A percentile compares a stretch with the other conserved stretches of the same genome.
phyloP scores from a whole-genome alignment of 1,284 basidiomycete species.

The Dichomitus squalens region DNA sequence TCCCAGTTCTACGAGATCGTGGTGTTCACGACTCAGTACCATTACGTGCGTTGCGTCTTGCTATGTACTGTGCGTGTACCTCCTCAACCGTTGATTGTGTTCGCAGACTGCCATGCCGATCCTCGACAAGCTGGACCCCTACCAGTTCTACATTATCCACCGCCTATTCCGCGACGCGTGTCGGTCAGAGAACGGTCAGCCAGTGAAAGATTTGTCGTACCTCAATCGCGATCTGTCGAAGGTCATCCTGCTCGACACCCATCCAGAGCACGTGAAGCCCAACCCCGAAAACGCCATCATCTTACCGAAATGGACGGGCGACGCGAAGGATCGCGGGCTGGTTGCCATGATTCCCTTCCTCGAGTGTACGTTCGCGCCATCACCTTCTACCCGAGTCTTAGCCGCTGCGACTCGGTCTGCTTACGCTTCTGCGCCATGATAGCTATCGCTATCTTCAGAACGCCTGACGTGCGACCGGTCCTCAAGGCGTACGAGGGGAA shows the following conservation, averaged over 20 bases:
- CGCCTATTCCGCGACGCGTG: constrained; percentile 92
- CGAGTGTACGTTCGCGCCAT: constrained; percentile 64
- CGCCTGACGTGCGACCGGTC: constrained; percentile 86
- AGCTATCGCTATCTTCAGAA: constrained; percentile 89
- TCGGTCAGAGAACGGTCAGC: constrained; percentile 70
- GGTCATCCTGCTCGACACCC: constrained; percentile 88
- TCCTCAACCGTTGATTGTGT: constrained; percentile 5
- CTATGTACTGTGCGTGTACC: not conserved
- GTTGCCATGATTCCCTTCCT: constrained; percentile 95
- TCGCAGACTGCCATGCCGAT: constrained; percentile 85
- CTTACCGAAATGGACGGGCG: constrained; percentile 88
- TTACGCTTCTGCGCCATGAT: not conserved
- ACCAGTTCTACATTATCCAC: constrained; percentile 88
- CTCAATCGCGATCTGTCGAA: constrained; percentile 93
- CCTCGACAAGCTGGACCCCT: constrained; percentile 93
- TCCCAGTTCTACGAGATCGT: constrained; percentile 99
- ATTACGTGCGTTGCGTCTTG: constrained; percentile 66
- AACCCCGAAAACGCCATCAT: constrained; percentile 93
- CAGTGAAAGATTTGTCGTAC: constrained; percentile 91
- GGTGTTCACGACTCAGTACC: constrained; percentile 90
- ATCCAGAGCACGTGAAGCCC: constrained; percentile 73
- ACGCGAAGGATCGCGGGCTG: constrained; percentile 78
- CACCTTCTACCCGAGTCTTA: not conserved
- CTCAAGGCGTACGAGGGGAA: constrained; percentile 85
- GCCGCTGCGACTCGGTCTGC: not conserved